Percentiles rank a stretch among this genome's conserved stretches.
These are phyloP conservation scores for Trichoderma erinaceum DNA, from an alignment of 495 filamentous ascomycete genomes.

Conservation along the genomic window DNA sequence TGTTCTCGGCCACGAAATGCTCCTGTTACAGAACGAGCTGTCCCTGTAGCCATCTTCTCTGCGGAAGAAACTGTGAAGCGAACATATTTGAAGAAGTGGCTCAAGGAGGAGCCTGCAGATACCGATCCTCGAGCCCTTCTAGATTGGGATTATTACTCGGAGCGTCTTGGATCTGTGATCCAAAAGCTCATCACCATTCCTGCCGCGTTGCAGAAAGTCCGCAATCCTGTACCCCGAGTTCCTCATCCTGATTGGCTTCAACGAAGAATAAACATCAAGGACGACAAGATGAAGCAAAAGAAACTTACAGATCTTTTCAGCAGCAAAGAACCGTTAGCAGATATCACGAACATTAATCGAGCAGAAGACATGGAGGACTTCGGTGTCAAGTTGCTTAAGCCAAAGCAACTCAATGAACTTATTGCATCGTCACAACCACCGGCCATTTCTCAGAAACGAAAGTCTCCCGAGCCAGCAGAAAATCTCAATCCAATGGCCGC, in stretches of 20 bases:
- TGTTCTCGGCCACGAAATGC: slow-evolving; percentile 79
- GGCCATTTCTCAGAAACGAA: slow-evolving; percentile 65
- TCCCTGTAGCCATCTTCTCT: slow-evolving; percentile 96
- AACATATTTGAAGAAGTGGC: slow-evolving; percentile 87
- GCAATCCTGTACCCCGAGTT: slow-evolving; percentile 89
- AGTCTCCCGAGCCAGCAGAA: slow-evolving; percentile 58
- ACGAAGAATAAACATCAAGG: slow-evolving; percentile 84
- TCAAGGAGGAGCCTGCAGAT: slow-evolving; percentile 86
- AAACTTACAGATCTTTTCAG: slow-evolving; percentile 92
- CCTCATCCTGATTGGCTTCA: slow-evolving; percentile 96
- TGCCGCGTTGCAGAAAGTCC: slow-evolving; percentile 87
- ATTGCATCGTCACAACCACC: slow-evolving; percentile 40
- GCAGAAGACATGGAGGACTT: slow-evolving; percentile 82
- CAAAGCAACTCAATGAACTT: slow-evolving; percentile 58
- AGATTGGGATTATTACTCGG: slow-evolving; percentile 95
- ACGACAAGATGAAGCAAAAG: slow-evolving; percentile 96
- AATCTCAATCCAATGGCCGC: slow-evolving; percentile 73
- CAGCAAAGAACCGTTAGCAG: slow-evolving; percentile 61
- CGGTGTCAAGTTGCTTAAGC: slow-evolving; percentile 61
- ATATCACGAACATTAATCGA: slow-evolving; percentile 60
- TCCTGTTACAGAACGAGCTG: slow-evolving; percentile 88
- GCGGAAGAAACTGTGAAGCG: slow-evolving; percentile 82
- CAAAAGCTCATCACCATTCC: slow-evolving; percentile 99
- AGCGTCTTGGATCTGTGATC: slow-evolving; percentile 90
- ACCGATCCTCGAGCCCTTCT: slow-evolving; percentile 86